These are phyloP conservation scores for Aspergillus amoenus DNA, from an alignment of 2,329 filamentous ascomycete species.

Conservation along the genomic window DNA sequence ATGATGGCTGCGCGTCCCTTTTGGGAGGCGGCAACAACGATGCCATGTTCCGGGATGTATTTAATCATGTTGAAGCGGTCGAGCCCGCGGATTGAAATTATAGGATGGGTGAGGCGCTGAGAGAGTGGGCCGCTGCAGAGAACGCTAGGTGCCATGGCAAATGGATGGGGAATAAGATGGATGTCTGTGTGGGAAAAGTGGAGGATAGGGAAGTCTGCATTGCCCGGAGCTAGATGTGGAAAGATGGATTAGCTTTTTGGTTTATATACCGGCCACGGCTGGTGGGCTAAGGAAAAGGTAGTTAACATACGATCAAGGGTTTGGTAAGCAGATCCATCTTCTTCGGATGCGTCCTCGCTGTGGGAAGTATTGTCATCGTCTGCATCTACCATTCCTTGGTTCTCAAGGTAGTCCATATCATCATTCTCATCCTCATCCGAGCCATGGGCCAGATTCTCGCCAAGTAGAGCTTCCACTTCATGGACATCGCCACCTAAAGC, in stretches of 20 bases:
- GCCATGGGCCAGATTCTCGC: constrained; percentile 14
- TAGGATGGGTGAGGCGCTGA: constrained; percentile 27
- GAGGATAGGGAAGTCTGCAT: constrained; percentile 40
- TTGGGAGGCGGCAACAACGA: constrained; percentile 59
- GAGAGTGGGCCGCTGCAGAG: constrained; percentile 31
- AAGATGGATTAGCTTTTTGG: constrained; percentile 7
- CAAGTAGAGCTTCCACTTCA: constrained; percentile 19
- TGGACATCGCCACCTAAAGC: constrained; percentile 22
- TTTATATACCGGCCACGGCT: neutral
- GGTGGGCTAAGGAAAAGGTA: neutral
- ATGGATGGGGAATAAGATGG: constrained; percentile 35
- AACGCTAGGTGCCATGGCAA: constrained; percentile 30
- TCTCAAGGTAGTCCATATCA: constrained; percentile 18
- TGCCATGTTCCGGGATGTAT: constrained; percentile 58
- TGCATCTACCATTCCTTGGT: constrained; percentile 16
- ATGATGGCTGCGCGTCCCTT: constrained; percentile 58
- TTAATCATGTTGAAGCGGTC: constrained; percentile 60
- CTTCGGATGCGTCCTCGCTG: constrained; percentile 15
- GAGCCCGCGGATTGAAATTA: constrained; percentile 25
- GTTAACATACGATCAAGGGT: constrained; percentile 20
- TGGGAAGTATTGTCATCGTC: constrained; percentile 17
- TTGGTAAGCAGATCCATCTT: constrained; percentile 13
- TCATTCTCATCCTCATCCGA: constrained; percentile 16
- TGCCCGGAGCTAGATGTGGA: constrained; percentile 18
- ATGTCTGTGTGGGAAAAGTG: constrained; percentile 44